Percentiles rank a stretch among this genome's conserved stretches.
Evolutionary conservation across 352 stramenopile species (phyloP).

Genomic region (Globisporangium barbulae): DNA sequence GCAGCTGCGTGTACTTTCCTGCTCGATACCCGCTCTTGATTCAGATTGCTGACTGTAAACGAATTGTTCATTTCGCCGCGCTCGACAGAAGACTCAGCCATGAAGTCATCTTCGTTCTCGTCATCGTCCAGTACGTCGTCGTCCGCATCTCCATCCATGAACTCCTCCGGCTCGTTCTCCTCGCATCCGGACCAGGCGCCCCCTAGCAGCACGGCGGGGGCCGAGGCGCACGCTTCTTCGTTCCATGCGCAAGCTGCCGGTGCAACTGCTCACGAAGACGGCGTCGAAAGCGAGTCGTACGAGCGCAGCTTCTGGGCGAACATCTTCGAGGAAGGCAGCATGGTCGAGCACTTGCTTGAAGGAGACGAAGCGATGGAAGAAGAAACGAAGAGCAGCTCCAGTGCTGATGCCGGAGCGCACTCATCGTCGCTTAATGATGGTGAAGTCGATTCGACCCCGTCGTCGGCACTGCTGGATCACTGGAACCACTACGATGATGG

Average conservation of each 20-base stretch:
- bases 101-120: slow-evolving; percentile 18
- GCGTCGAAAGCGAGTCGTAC: slow-evolving; percentile 17
- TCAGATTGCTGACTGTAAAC: neutral
- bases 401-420: slow-evolving; percentile 6
- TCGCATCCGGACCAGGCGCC: neutral
- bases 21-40: neutral
- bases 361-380: slow-evolving; percentile 30
- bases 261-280: slow-evolving; percentile 2
- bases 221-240: neutral
- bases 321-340: slow-evolving; percentile 31
- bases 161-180: slow-evolving; percentile 11
- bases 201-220: neutral
- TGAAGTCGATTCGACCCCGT: slow-evolving; percentile 15
- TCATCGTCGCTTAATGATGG: neutral
- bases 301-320: slow-evolving; percentile 31
- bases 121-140: slow-evolving; percentile 16
- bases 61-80: neutral
- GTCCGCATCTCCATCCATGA: slow-evolving; percentile 14
- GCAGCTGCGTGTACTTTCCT: neutral
- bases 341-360: slow-evolving; percentile 25
- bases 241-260: neutral
- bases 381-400: slow-evolving; percentile 11
- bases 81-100: neutral
- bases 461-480: slow-evolving; percentile 26
- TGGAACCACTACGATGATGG: slow-evolving; percentile 38